phyloP scores from a whole-genome alignment of 129 eudicot genomes.

The Apium graveolens region DNA sequence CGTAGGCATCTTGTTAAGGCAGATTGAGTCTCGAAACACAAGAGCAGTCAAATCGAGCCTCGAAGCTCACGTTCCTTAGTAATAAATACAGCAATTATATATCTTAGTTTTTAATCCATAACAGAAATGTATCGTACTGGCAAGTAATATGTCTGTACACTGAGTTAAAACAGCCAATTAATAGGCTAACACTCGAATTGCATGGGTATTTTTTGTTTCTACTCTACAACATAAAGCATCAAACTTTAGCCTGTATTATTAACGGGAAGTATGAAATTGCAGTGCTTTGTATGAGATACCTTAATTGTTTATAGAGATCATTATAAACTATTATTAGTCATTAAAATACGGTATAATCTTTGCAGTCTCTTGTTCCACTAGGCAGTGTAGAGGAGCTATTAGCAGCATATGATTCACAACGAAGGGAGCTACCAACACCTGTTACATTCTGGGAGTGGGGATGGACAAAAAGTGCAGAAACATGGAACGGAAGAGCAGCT shows the following conservation, averaged over 20 bases:
- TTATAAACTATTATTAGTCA: background rate
- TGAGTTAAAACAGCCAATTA: background rate
- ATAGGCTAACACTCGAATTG: background rate
- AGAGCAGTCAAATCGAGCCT: no score
- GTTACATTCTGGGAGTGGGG: slow-evolving; percentile 98
- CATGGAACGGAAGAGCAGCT: slow-evolving; percentile 96
- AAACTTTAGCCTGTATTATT: background rate
- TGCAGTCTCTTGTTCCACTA: slow-evolving; percentile 94
- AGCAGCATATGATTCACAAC: slow-evolving; percentile 92
- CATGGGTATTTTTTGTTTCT: background rate
- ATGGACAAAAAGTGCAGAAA: slow-evolving; percentile 96
- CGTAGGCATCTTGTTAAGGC: no score
- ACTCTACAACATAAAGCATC: background rate
- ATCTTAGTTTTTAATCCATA: no score
- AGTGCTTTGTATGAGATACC: background rate
- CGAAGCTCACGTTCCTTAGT: no score
- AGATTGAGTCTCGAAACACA: no score
- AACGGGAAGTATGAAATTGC: background rate
- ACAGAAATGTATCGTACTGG: background rate
- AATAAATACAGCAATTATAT: no score
- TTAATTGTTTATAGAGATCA: background rate
- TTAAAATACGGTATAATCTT: background rate
- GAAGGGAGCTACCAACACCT: slow-evolving; percentile 87
- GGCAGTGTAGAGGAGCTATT: slow-evolving; percentile 95
- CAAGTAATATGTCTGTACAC: background rate